Conservation (phyloP, 2,329 filamentous ascomycete genomes). For the Teratosphaeria destructans region DNA sequence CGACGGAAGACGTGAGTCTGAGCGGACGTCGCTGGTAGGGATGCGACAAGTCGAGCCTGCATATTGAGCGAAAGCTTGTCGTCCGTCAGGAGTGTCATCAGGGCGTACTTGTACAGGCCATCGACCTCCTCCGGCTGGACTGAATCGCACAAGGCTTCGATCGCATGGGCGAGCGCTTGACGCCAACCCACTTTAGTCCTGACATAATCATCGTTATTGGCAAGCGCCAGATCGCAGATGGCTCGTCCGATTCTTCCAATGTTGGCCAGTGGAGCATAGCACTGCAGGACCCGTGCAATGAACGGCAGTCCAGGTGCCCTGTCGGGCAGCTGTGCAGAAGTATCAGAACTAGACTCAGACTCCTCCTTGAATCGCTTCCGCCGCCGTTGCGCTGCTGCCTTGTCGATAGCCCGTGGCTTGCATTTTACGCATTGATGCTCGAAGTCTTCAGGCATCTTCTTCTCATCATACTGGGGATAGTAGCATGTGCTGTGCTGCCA, state of each 20-base stretch:
- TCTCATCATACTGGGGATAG: conserved; percentile 62
- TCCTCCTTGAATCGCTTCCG: conserved; percentile 6
- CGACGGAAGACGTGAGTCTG: conserved; percentile 52
- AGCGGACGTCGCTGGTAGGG: conserved; percentile 45
- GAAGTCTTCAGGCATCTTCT: conserved; percentile 42
- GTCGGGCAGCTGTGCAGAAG: background rate
- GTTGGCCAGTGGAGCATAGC: background rate
- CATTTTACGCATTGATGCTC: conserved; percentile 84
- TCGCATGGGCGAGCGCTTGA: conserved; percentile 12
- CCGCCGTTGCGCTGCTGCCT: conserved; percentile 54
- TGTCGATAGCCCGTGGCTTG: conserved; percentile 64
- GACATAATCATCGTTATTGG: conserved; percentile 19
- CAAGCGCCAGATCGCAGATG: conserved; percentile 16
- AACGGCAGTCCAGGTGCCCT: conserved; percentile 26
- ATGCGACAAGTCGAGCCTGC: conserved; percentile 47
- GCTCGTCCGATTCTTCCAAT: conserved; percentile 1
- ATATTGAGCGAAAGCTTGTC: conserved; percentile 23
- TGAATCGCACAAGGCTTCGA: conserved; percentile 12
- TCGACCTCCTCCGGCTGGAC: conserved; percentile 6
- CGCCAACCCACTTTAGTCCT: conserved; percentile 8
- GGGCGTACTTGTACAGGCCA: background rate
- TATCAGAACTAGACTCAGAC: conserved; percentile 14
- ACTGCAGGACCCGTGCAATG: conserved; percentile 45
- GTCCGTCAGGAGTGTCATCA: background rate
- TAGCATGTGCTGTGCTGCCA: conserved; percentile 99